These are phyloP conservation scores for Pleurotus giganteus DNA, from an alignment of 768 basidiomycete genomes.

Conservation along the genomic window DNA sequence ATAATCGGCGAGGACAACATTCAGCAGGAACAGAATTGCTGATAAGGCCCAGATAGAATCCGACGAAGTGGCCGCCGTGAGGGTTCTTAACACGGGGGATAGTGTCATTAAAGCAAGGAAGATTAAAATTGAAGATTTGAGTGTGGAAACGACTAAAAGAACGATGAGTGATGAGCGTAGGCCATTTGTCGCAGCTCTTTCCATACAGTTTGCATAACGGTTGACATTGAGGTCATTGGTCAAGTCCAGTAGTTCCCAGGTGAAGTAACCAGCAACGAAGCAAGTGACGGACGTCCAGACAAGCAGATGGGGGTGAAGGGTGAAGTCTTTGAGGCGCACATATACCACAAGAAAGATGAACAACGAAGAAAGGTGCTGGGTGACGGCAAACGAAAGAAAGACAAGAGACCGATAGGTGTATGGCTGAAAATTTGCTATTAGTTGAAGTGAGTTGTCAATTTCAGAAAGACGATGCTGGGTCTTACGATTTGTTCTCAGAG, in stretches of 20 bases:
- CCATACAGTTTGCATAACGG: conserved; percentile 26
- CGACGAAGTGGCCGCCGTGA: conserved; percentile 93
- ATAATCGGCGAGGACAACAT: conserved; percentile 84
- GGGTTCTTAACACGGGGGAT: conserved; percentile 86
- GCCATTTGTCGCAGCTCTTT: conserved; percentile 16
- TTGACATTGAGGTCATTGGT: conserved; percentile 20
- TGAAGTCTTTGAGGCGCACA: conserved; percentile 59
- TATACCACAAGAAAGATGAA: conserved; percentile 84
- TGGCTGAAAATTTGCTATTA: conserved; percentile 73
- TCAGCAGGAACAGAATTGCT: conserved; percentile 79
- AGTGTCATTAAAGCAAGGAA: conserved; percentile 87
- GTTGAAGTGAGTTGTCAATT: not conserved
- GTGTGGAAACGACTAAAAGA: conserved; percentile 1
- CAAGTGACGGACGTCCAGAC: conserved; percentile 61
- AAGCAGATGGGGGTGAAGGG: conserved; percentile 67
- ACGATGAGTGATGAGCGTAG: conserved; percentile 10
- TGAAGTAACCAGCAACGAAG: conserved; percentile 58
- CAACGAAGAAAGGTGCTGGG: conserved; percentile 80
- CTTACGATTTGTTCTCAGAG: conserved; percentile 77
- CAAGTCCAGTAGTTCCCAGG: conserved; percentile 58
- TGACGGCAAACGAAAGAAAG: conserved; percentile 67
- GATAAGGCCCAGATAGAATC: conserved; percentile 97
- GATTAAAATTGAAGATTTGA: conserved; percentile 80
- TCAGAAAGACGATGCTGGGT: conserved; percentile 9
- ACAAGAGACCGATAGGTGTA: conserved; percentile 78